Conservation (phyloP, 345 rosid species). For the Bruguiera sexangula region DNA sequence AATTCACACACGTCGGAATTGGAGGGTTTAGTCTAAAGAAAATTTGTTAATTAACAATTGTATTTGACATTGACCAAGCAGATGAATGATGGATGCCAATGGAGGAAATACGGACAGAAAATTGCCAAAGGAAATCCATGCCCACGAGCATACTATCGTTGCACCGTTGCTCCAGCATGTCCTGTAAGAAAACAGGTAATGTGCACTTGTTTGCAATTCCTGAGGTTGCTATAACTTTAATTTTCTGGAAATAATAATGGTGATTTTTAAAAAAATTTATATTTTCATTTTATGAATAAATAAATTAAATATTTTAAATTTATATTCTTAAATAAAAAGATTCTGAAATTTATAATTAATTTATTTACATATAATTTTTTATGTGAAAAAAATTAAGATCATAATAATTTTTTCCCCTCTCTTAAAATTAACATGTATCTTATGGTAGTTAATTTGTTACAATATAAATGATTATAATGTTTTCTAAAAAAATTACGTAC, state of each 20-base stretch:
- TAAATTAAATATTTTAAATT: too few relatives aligned
- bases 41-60: too few relatives aligned
- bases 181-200: conserved; percentile 90
- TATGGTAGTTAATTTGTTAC: too few relatives aligned
- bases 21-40: neutral
- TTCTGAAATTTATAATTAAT: too few relatives aligned
- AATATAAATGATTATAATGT: too few relatives aligned
- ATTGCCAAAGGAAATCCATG: conserved; percentile 87
- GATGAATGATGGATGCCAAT: conserved; percentile 97
- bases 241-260: neutral
- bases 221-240: neutral
- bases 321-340: too few relatives aligned
- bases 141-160: conserved; percentile 88
- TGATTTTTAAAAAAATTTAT: fast-evolving
- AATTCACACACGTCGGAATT: neutral
- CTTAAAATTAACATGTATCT: too few relatives aligned
- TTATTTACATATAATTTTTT: too few relatives aligned
- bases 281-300: too few relatives aligned
- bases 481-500: too few relatives aligned
- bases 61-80: conserved; percentile 14
- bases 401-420: too few relatives aligned
- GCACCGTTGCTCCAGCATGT: conserved; percentile 73
- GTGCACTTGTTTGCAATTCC: neutral
- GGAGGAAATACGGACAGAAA: conserved; percentile 97
- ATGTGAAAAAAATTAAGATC: too few relatives aligned